Base-by-base conservation (phyloP, 2,329 filamentous ascomycete species). In the Fusarium clavum region DNA sequence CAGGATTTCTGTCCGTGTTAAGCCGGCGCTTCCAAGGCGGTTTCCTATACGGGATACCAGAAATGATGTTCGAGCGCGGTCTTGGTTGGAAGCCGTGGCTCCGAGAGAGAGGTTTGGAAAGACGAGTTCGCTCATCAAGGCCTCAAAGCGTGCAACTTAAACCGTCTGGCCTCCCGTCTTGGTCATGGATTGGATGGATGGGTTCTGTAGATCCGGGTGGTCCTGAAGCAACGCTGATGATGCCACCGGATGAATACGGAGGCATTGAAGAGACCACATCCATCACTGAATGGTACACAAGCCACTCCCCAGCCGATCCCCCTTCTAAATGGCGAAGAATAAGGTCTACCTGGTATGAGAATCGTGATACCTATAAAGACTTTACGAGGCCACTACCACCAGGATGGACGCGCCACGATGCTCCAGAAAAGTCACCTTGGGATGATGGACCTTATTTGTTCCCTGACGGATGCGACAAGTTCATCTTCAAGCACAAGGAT, bases 101-200 rank as follows among this genome's bases (percentile, higher is more conserved):
- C 5, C 8, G 14, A 5, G 10, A 8, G 1, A 27, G 8, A 3
- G 24, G 20, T 5, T 11, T 52, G 1, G 4, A 27, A 27, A 27
- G 49, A 10, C 49, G 49, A 4, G 2, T 29, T 3, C 49, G 24
- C 20, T 52, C 49, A 16, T 41, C 24, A 27, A 52, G 49, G 3
- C 6, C 49, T 8, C 9, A 41, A 14, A 24, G 20, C 1, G 16
- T 27, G 9, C 44, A 32, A 2, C 34, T 57, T 1, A 11, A 1
- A 9, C 41, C 60, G 2, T 60, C 48, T 4, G 51, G 16, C 0
- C 55, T 68, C 2, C 66, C 66, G 3, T 69, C 64, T 0, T 68
- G 66, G 66, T 68, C 64, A 2, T 69, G 64, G 64, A 18, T 69
- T 2, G 64, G 64, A 1, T 69, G 66, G 64, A 18, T 51, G 8